A percentile compares a stretch with the other conserved stretches of the same genome.
phyloP scores from a whole-genome alignment of 129 eudicot species.

The Ambrosia trifida region DNA sequence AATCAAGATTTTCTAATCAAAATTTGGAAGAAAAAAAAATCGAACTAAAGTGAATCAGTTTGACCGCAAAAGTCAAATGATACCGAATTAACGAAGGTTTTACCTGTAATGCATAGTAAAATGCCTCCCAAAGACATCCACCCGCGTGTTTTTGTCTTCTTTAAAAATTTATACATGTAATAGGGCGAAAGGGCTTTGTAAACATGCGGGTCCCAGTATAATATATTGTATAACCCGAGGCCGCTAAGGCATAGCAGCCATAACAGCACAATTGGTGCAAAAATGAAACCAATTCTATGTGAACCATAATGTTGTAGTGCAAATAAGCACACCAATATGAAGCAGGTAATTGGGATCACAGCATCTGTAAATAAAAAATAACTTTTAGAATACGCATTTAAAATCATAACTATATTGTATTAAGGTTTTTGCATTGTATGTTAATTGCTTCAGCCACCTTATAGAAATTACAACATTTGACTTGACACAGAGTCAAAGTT shows the following conservation, averaged over 20 bases:
- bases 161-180: constrained; percentile 87
- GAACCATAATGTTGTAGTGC: constrained; percentile 97
- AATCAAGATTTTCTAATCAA: neutral
- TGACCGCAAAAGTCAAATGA: constrained; percentile 12
- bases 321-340: constrained; percentile 86
- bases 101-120: constrained; percentile 91
- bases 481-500: neutral
- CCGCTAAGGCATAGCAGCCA: constrained; percentile 91
- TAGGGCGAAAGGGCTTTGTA: constrained; percentile 91
- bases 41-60: neutral
- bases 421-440: neutral
- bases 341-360: constrained; percentile 85
- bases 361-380: constrained; percentile 68
- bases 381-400: constrained; percentile 20
- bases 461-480: neutral
- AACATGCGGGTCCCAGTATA: constrained; percentile 72
- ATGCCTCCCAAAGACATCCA: constrained; percentile 99
- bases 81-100: neutral
- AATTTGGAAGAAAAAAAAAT: too few species aligned
- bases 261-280: constrained; percentile 79
- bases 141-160: constrained; percentile 79
- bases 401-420: neutral
- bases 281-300: constrained; percentile 79
- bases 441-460: constrained; percentile 1
- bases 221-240: constrained; percentile 81